Evolutionary conservation across 805 yeast species (phyloP), one percentile per base, ranked within the genome.

Genomic region (Kuraishia floccosa): DNA sequence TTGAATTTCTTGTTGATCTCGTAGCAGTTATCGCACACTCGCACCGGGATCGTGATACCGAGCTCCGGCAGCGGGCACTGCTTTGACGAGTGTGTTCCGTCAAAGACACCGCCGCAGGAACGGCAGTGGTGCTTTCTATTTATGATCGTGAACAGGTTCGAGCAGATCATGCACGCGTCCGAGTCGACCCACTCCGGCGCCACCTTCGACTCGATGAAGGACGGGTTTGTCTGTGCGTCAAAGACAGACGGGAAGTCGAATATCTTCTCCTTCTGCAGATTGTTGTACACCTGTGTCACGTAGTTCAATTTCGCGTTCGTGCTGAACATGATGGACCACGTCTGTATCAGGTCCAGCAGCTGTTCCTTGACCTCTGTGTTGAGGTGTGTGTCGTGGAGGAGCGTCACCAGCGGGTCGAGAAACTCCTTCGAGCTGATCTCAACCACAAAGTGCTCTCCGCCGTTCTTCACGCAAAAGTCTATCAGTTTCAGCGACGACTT

Each of bases 151-250:
- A 91, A 91, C 11, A 76, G 58, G 25, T 65, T 72, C 31, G 93
- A 85, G 42, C 96, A 85, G 33, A 84, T 74, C 96, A 91, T 87
- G 54, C 98, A 91, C 3, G 84, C 84, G 43, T 85, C 94, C 8
- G 87, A 80, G 47, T 91, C 98, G 15, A 82, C 77, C 98, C 98
- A 91, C 43, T 86, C 96, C 0, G 98, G 97, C 2, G 98, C 96
- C 4, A 87, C 87, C 38, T 75, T 80, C 2, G 95, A 72, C 44
- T 89, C 96, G 30, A 89, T 72, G 50, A 87, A 73, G 13, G 58
- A 57, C 20, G 63, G 51, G 30, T 62, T 63, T 15, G 56, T 47
- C 18, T 47, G 47, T 4, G 67, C 61, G 22, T 63, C 44, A 16
- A 58, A 52, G 28, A 68, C 55, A 17, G 57, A 58, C 1, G 94